Percentiles rank a stretch among this genome's conserved stretches.
Evolutionary conservation across 495 filamentous ascomycete genomes (phyloP).

Genomic region (Aspergillus saccharolyticus): DNA sequence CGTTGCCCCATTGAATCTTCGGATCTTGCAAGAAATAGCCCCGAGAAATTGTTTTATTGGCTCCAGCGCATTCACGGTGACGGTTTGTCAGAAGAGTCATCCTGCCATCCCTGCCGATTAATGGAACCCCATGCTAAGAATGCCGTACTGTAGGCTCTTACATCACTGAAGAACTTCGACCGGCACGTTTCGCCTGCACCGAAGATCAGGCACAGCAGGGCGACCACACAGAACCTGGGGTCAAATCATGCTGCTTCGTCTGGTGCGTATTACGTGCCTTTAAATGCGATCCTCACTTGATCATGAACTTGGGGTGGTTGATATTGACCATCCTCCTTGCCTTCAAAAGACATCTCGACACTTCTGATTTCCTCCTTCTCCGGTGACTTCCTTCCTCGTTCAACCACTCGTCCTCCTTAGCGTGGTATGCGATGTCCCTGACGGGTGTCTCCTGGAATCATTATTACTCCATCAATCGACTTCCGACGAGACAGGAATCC

Average conservation of each 20-base stretch:
- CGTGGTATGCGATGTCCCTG: slow-evolving; percentile 41
- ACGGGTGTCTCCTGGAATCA: slow-evolving; percentile 36
- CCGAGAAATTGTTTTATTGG: neutral
- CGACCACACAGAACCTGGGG: slow-evolving; percentile 3
- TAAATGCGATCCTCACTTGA: neutral
- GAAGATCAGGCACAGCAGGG: slow-evolving; percentile 7
- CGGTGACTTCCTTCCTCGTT: neutral
- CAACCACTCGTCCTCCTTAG: neutral
- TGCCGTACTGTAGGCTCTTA: slow-evolving; percentile 5
- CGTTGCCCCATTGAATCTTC: neutral
- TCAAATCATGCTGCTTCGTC: slow-evolving; percentile 18
- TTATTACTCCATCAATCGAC: slow-evolving; percentile 34
- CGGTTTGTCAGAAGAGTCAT: neutral
- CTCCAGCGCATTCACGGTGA: neutral
- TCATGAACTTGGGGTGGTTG: neutral
- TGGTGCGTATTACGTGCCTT: slow-evolving; percentile 11
- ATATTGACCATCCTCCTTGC: slow-evolving; percentile 9
- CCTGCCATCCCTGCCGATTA: neutral
- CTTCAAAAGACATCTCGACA: slow-evolving; percentile 8
- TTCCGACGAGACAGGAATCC: slow-evolving; percentile 30
- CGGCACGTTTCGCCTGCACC: slow-evolving; percentile 5
- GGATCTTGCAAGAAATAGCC: neutral
- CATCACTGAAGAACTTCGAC: slow-evolving; percentile 4
- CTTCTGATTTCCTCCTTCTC: slow-evolving; percentile 2
- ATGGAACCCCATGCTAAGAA: slow-evolving; percentile 6